A percentile compares a stretch with the other conserved stretches of the same genome.
Conservation (phyloP, 2,329 filamentous ascomycete genomes). For the Fusarium veterinarium region DNA sequence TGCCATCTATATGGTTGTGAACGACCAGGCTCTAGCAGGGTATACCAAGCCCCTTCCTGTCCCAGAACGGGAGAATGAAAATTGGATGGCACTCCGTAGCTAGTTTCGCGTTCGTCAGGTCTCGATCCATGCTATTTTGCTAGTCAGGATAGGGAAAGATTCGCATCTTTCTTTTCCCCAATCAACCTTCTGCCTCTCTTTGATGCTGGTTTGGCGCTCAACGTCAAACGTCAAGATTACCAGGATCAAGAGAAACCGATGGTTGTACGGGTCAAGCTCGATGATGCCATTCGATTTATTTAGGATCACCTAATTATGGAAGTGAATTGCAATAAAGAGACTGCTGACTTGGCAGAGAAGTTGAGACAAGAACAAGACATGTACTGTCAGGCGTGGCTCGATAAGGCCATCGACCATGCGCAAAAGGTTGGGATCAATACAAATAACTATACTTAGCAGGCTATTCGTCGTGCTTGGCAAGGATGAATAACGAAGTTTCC, state of each 20-base stretch:
- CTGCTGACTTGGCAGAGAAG: fast-evolving
- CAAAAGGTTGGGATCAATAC: neutral
- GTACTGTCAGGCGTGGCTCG: neutral
- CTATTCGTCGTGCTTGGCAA: neutral
- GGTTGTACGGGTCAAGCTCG: neutral
- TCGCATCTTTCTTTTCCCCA: neutral
- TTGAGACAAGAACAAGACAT: neutral
- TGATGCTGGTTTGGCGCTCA: neutral
- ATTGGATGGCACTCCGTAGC: neutral
- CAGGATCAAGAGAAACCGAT: neutral
- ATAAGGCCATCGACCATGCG: neutral
- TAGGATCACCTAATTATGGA: fast-evolving
- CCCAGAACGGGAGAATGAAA: neutral
- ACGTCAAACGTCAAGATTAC: neutral
- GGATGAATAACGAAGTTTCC: neutral
- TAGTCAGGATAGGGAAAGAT: fast-evolving
- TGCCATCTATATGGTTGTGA: neutral
- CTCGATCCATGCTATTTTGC: neutral
- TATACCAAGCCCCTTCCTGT: neutral
- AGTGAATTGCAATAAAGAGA: fast-evolving
- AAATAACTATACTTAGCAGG: neutral
- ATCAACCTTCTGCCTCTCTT: neutral
- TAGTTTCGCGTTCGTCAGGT: neutral
- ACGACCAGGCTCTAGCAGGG: neutral
- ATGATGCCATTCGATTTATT: neutral